A percentile compares a stretch with the other conserved stretches of the same genome.
Evolutionary conservation across 2,329 filamentous ascomycete genomes (phyloP).

Genomic region (Cladorrhinum sp.): DNA sequence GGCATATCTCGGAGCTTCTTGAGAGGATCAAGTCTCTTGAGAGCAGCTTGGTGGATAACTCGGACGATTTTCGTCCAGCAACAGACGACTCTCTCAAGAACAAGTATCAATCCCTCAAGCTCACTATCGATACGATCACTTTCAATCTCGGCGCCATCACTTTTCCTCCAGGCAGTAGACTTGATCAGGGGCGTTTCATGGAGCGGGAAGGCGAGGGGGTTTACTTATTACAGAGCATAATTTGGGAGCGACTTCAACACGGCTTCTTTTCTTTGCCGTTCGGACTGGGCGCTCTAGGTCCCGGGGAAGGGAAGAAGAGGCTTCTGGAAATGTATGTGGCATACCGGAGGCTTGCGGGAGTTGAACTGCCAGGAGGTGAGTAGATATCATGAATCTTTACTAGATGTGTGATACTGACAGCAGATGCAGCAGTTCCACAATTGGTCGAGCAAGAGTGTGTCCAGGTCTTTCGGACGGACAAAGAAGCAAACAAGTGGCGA

Average conservation of each 20-base stretch:
- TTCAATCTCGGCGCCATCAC: constrained; percentile 17
- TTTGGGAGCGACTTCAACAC: constrained; percentile 25
- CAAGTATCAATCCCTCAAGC: constrained; percentile 22
- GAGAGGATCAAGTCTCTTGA: constrained; percentile 20
- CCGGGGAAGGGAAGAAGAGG: constrained; percentile 6
- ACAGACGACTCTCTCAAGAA: constrained; percentile 25
- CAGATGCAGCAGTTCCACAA: not conserved
- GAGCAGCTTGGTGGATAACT: constrained; percentile 25
- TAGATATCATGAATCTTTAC: not conserved
- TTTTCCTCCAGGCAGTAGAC: constrained; percentile 3
- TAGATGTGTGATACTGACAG: not conserved
- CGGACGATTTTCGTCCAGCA: constrained; percentile 28
- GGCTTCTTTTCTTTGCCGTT: constrained; percentile 29
- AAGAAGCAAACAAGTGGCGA: constrained; percentile 28
- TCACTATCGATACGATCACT: constrained; percentile 22
- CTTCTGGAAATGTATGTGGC: constrained; percentile 20
- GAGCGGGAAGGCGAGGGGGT: constrained; percentile 14
- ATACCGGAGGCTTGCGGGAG: constrained; percentile 21
- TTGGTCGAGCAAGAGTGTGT: constrained; percentile 11
- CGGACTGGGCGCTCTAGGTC: constrained; percentile 27
- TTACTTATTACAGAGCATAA: constrained; percentile 22
- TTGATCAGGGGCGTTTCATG: constrained; percentile 23
- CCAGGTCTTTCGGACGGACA: constrained; percentile 22
- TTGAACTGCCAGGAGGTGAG: not conserved
- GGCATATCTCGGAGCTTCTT: constrained; percentile 6